These are phyloP conservation scores for Ilex asprella DNA, from an alignment of 257 asterid species.

Conservation along the genomic window DNA sequence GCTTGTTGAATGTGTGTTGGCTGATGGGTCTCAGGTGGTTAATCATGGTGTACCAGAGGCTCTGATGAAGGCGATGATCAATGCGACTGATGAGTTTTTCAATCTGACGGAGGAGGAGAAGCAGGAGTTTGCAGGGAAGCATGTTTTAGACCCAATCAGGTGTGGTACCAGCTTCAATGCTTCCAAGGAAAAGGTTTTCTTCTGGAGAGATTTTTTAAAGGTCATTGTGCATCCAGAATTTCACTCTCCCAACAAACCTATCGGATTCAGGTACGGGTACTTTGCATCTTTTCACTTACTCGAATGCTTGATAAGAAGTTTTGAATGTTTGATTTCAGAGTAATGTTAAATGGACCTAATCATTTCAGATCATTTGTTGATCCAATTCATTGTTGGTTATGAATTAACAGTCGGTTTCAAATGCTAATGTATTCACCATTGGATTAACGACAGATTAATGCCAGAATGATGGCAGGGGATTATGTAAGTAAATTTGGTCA, in stretches of 20 bases:
- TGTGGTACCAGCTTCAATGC: slow-evolving; percentile 76
- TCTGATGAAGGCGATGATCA: slow-evolving; percentile 31
- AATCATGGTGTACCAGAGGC: slow-evolving; percentile 66
- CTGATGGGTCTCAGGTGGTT: slow-evolving; percentile 31
- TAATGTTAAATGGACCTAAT: too few relatives aligned
- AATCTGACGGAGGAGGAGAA: slow-evolving; percentile 45
- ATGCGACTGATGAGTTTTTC: slow-evolving; percentile 19
- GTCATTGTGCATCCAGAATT: slow-evolving; percentile 62
- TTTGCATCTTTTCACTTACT: too few relatives aligned
- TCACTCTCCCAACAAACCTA: slow-evolving; percentile 50
- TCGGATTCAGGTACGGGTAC: slow-evolving; percentile 51
- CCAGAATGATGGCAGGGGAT: too few relatives aligned
- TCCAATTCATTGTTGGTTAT: too few relatives aligned
- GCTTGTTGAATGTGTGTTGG: not conserved
- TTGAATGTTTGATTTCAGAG: too few relatives aligned
- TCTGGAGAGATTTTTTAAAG: slow-evolving; percentile 25
- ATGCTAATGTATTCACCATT: too few relatives aligned
- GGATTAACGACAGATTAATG: too few relatives aligned
- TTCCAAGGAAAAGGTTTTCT: slow-evolving; percentile 32
- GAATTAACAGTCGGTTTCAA: too few relatives aligned
- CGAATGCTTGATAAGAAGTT: too few relatives aligned
- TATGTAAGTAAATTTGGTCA: too few relatives aligned
- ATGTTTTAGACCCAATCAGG: slow-evolving; percentile 57
- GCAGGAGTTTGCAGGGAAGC: slow-evolving; percentile 35
- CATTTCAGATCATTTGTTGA: too few relatives aligned